Evolutionary conservation across 257 asterid species (phyloP), one percentile per base, ranked within the genome.

Genomic region (Phtheirospermum japonicum): DNA sequence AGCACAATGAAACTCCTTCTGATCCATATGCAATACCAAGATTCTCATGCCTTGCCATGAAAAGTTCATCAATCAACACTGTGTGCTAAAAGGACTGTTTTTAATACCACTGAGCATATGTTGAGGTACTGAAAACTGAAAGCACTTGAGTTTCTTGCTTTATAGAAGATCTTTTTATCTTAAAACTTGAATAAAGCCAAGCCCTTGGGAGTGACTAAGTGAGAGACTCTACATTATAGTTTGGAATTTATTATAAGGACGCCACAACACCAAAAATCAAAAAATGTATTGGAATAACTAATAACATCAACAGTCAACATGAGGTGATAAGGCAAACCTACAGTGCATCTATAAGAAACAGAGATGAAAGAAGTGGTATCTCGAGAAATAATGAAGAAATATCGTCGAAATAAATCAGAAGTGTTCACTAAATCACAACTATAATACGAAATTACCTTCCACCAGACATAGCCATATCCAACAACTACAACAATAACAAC

Each of bases 391-490:
- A 43, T 11, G 28, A 49, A 54, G 54, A 40, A 6, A 20, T 12
- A 10, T 23, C 16, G 36, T 40, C 43, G 49, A 63, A 18, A 20
- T 40, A 64, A 52, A 50, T 7, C 17, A 42, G 4, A 42, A 0
- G 18, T 42, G n/a, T 42, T 2, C 18, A 42, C 16, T 40, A 40
- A 36, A 4, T 42, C 57, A 50, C 4, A 31, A 53, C 54, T 14
- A 77, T 18, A 61, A 60, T 49, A 66, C 19, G 19, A 16, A 60
- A 67, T 73, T 83, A 93, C 99, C 96, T 93, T 93, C 97, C 99
- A 93, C 99, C 99, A 89, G 62, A 93, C 60, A 65, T 82, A 93
- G 74, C 99, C 97, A 68, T 80, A 92, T 77, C 97, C 99, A 64
- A 79, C 85, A 70, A 79, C 95, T 43, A 86, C 76, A 32, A 87